phyloP scores from a whole-genome alignment of 176 grass and related monocot genomes.

The Dendrocalamus sinicus region DNA sequence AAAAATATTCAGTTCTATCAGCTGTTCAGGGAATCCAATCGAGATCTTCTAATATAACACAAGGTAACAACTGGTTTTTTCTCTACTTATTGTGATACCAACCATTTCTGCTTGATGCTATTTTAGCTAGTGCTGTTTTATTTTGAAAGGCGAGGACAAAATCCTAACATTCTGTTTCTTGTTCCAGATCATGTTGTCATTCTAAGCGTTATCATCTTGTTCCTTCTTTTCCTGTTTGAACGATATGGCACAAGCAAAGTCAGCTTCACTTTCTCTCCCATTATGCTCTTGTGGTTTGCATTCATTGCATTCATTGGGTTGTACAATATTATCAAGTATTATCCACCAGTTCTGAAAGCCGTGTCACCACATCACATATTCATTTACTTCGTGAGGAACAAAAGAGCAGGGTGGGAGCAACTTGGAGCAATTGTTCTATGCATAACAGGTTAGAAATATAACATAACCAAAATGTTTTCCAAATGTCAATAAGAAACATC shows the following conservation, averaged over 20 bases:
- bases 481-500: constrained; percentile 18
- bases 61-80: constrained; percentile 52
- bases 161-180: constrained; percentile 23
- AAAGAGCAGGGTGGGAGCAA: constrained; percentile 64
- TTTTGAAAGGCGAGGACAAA: not conserved
- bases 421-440: constrained; percentile 71
- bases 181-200: constrained; percentile 68
- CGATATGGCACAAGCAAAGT: constrained; percentile 75
- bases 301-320: constrained; percentile 56
- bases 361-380: constrained; percentile 62
- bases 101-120: not conserved
- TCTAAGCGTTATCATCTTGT: constrained; percentile 63
- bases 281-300: constrained; percentile 74
- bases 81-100: not conserved
- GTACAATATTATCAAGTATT: constrained; percentile 76
- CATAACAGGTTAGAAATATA: constrained; percentile 67
- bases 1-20: constrained; percentile 61
- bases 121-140: not conserved
- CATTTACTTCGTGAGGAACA: constrained; percentile 61
- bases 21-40: constrained; percentile 92
- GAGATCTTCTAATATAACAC: constrained; percentile 67
- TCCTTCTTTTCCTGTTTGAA: constrained; percentile 69
- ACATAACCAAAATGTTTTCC: not conserved
- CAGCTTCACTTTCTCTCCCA: constrained; percentile 75
- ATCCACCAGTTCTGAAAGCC: constrained; percentile 69